Base-by-base conservation (phyloP, 2,329 filamentous ascomycete species). In the Trichoderma simmonsii region DNA sequence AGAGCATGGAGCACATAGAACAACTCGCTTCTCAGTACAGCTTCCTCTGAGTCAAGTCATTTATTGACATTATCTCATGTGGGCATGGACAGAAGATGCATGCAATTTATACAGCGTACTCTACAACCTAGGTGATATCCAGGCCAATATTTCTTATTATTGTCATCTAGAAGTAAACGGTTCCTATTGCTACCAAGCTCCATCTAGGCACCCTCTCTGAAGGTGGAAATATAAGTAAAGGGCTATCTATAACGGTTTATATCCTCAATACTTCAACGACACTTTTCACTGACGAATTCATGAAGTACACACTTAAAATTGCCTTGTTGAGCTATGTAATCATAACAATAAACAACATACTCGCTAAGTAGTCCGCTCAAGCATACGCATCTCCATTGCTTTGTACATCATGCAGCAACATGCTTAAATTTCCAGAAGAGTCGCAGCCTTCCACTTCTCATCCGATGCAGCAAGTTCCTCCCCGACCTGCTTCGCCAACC, bases 401-500 rank as follows among this genome's bases (percentile, higher is more conserved):
- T 28, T 28, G 34, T 12, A 24, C 9, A 11, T 36, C 8, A 43
- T 4, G n/a, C 12, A 43, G 39, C 39, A 43, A n/a, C 7, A 34
- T 4, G 4, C 9, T 62, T 24, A 70, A 11, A 62, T 70, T 6
- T 30, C 36, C 6, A 69, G 7, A 21, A 63, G 24, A 3, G 73
- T 75, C 2, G 76, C 67, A 4, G 73, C 65, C 2, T 70, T 24
- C 80, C 80, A 82, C 67, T 79, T 80, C 63, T 77, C 74, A 30
- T 81, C 79, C 12, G 78, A 79, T 0, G 74, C 75, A 34, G 77
- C 77, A 36, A 81, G 73, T 1, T 71, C 64, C 28, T 77, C 70
- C 0, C 74, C 72, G 1, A 71, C 76, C 18, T 68, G 68, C 6
- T 74, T 73, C 32, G 73, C 78, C 70, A 76, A 73, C n/a, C 73